Evolutionary conservation across 495 filamentous ascomycete species (phyloP), one percentile per base, ranked within the genome.

Genomic region (Penicillium crystallinum): DNA sequence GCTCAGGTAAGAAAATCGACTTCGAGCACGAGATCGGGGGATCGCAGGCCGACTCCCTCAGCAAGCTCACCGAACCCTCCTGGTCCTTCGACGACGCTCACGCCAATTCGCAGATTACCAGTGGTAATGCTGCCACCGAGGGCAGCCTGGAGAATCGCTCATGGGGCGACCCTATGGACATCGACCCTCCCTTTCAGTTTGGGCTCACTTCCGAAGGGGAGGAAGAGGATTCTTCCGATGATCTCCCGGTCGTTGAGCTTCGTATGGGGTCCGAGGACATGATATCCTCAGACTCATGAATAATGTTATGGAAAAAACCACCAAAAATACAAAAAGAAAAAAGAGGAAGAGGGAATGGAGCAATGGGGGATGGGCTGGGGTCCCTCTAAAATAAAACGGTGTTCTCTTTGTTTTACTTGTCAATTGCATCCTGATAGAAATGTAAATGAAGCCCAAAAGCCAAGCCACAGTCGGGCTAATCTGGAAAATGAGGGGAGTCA

Each of bases 201-300:
- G 40, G 15, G 6, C 40, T 43, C 40, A 43, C 40, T 29, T 29
- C 40, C 30, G 40, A 22, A 14, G 23, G 40, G 25, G 40, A 29
- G 49, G 63, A 68, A 10, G 65, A 61, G 31, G 71, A 59, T 23
- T 72, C 71, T 21, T 67, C 70, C 31, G 70, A 76, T 19, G 72
- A 77, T 4, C 62, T 74, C 22, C 71, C 75, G 5, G 74, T 77
- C 21, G 68, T 74, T 44, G 75, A 79, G 54, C 59, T 78, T 31
- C 69, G 63, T 43, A 66, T 75, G 19, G 58, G 65, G 22, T 70
- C 74, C 7, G 72, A 73, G 22, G 66, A 71, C 11, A 66, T 62
- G 49, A 59, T 70, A 37, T 50, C 54, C 38, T 59, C 63, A 19
- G 58, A 65, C 35, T 58, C 42, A 52, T 67, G 41, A 49, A 39